phyloP scores from a whole-genome alignment of 371 early-diverging fungal genomes.

The Apophysomyces sp. region DNA sequence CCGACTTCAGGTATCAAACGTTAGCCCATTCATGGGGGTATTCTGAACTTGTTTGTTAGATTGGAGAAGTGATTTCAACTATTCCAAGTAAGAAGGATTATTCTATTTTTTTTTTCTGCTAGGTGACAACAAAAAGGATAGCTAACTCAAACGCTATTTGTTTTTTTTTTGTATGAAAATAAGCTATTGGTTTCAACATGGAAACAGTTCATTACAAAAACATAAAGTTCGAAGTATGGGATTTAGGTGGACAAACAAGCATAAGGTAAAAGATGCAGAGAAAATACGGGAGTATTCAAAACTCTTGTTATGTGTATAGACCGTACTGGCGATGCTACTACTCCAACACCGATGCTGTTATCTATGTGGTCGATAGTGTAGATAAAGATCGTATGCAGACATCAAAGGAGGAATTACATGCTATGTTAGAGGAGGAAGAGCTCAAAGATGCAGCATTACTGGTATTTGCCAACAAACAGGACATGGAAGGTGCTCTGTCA shows the following conservation, averaged over 20 bases:
- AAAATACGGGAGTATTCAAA: not conserved
- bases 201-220: constrained; percentile 97
- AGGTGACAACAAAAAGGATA: not conserved
- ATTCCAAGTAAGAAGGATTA: constrained; percentile 87
- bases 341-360: constrained; percentile 90
- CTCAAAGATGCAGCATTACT: constrained; percentile 79
- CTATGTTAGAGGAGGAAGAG: constrained; percentile 90
- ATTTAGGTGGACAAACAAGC: constrained; percentile 97
- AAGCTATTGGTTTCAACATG: constrained; percentile 89
- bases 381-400: constrained; percentile 90
- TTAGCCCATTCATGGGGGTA: not conserved
- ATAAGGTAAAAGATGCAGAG: constrained; percentile 73
- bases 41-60: constrained; percentile 61
- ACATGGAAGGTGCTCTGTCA: constrained; percentile 87
- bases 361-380: constrained; percentile 95
- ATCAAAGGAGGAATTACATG: constrained; percentile 85
- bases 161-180: constrained; percentile 3
- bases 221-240: constrained; percentile 97
- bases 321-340: constrained; percentile 65
- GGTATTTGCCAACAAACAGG: constrained; percentile 92
- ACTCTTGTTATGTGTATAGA: constrained; percentile 9
- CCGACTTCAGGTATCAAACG: constrained; percentile 50
- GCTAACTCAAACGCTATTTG: not conserved
- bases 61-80: constrained; percentile 97
- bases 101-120: too few species aligned